These are phyloP conservation scores for Pneumocystis canis DNA, from an alignment of 1,139 yeast species.

Conservation along the genomic window DNA sequence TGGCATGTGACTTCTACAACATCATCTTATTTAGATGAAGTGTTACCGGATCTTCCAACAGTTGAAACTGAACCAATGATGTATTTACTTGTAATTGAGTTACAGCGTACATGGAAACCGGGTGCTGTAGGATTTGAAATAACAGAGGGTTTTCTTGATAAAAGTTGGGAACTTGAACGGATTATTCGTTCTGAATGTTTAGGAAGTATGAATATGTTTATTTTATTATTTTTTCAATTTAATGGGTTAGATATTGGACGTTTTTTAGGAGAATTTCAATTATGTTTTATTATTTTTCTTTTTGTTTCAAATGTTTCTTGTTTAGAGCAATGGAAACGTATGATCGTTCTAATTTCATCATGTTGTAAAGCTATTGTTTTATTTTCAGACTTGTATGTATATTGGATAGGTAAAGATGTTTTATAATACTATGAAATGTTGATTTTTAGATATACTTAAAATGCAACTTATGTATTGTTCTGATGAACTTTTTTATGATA, in stretches of 20 bases:
- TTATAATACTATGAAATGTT: background rate
- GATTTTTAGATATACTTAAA: background rate
- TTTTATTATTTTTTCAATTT: background rate
- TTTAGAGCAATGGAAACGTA: constrained; percentile 32
- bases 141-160: constrained; percentile 31
- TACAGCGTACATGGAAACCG: constrained; percentile 26
- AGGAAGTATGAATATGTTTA: background rate
- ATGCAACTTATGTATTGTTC: background rate
- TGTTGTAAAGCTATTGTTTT: background rate
- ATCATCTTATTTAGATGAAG: background rate
- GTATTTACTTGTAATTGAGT: constrained; percentile 26
- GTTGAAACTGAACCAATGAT: constrained; percentile 19
- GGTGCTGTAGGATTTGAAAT: constrained; percentile 24
- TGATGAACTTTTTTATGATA: background rate
- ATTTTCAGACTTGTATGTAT: background rate
- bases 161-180: constrained; percentile 31
- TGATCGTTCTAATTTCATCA: constrained; percentile 23
- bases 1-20: background rate
- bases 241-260: background rate
- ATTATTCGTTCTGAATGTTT: constrained; percentile 12
- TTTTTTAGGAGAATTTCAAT: constrained; percentile 31
- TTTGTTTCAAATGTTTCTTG: constrained; percentile 34
- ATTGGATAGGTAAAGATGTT: background rate
- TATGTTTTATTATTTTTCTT: constrained; percentile 26
- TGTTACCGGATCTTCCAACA: background rate